phyloP scores from a whole-genome alignment of 2,329 filamentous ascomycete genomes.

The Monilinia laxa region DNA sequence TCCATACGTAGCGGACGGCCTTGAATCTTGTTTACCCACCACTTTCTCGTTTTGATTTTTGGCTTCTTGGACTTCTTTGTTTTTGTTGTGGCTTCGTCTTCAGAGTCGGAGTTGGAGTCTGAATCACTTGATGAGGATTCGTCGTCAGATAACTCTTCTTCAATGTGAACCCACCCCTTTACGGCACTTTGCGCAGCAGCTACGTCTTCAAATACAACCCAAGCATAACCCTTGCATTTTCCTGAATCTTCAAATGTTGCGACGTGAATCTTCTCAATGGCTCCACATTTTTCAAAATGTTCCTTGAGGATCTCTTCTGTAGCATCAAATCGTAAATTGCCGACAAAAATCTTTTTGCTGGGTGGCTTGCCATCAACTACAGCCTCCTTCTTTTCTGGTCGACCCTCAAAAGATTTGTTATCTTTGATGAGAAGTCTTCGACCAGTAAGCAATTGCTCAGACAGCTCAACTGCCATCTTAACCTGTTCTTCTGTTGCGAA shows the following conservation, averaged over 20 bases:
- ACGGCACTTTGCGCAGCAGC: constrained; percentile 75
- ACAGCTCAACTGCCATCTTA: constrained; percentile 75
- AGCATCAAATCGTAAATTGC: constrained; percentile 80
- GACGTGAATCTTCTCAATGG: constrained; percentile 78
- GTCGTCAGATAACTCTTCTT: constrained; percentile 49
- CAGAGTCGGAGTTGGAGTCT: constrained; percentile 41
- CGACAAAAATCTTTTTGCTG: constrained; percentile 82
- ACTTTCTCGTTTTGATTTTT: constrained; percentile 64
- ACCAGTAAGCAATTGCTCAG: constrained; percentile 75
- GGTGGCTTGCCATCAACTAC: constrained; percentile 58
- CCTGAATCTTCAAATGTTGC: constrained; percentile 95
- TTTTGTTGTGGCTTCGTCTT: constrained; percentile 39
- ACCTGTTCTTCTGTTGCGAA: constrained; percentile 67
- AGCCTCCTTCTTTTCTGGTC: constrained; percentile 62
- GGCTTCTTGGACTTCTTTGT: constrained; percentile 53
- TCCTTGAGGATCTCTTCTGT: constrained; percentile 77
- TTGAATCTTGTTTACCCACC: constrained; percentile 83
- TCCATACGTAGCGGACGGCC: constrained; percentile 84
- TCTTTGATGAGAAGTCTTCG: constrained; percentile 92
- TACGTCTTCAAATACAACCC: constrained; percentile 85
- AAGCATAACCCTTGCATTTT: constrained; percentile 97
- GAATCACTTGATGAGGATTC: constrained; percentile 32
- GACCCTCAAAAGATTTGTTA: constrained; percentile 84
- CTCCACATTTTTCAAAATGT: constrained; percentile 83
- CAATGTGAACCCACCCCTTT: constrained; percentile 73